These are phyloP conservation scores for Parafenestella ontariensis DNA, from an alignment of 2,329 filamentous ascomycete species.

Conservation along the genomic window DNA sequence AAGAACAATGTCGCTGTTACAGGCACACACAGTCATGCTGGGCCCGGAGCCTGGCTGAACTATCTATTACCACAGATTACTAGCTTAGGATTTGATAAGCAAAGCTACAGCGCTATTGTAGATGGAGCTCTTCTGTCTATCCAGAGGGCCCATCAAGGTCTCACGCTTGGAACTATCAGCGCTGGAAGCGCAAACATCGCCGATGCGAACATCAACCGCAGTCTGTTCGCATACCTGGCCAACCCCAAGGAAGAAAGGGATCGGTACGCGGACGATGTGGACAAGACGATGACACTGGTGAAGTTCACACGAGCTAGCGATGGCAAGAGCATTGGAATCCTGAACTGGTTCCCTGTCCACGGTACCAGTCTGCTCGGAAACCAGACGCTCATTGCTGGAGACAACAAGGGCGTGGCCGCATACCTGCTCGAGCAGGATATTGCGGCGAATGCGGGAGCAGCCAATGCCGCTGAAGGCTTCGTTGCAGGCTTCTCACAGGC, in stretches of 20 bases:
- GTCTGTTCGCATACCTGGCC: conserved; percentile 83
- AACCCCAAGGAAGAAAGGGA: conserved; percentile 80
- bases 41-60: conserved; percentile 92
- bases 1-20: conserved; percentile 86
- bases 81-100: conserved; percentile 81
- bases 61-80: conserved; percentile 93
- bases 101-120: conserved; percentile 89
- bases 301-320: conserved; percentile 78
- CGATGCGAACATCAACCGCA: conserved; percentile 87
- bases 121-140: conserved; percentile 85
- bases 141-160: conserved; percentile 75
- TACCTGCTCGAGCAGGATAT: conserved; percentile 80
- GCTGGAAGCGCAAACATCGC: conserved; percentile 73
- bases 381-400: conserved; percentile 89
- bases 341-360: conserved; percentile 93
- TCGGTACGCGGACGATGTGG: conserved; percentile 70
- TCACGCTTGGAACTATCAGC: conserved; percentile 73
- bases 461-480: conserved; percentile 67
- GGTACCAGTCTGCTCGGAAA: conserved; percentile 91
- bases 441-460: conserved; percentile 50
- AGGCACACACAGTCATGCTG: conserved; percentile 91
- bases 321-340: conserved; percentile 76
- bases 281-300: conserved; percentile 81
- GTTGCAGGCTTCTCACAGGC: conserved; percentile 93
- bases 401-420: conserved; percentile 95